Percentiles rank a stretch among this genome's conserved stretches.
phyloP scores from a whole-genome alignment of 1,284 basidiomycete genomes.

The Pisolithus thermaeus region DNA sequence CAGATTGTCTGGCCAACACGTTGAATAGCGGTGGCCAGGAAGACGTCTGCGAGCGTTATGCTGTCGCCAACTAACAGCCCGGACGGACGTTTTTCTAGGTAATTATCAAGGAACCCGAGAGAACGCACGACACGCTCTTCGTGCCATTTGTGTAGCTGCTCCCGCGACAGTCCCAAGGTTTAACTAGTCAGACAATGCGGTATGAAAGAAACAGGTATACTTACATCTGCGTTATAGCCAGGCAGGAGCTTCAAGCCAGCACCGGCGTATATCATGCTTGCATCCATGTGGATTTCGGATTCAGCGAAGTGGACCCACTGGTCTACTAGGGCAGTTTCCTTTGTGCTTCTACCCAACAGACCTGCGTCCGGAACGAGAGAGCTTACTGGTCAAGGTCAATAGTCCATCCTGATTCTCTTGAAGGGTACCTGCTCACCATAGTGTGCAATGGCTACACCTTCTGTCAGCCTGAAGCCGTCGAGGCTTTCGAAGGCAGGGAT shows the following conservation, averaged over 20 bases:
- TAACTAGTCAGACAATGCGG: too few relatives aligned
- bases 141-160: slow-evolving; percentile 24
- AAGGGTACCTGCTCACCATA: too few relatives aligned
- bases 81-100: slow-evolving; percentile 26
- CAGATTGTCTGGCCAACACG: slow-evolving; percentile 26
- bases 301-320: slow-evolving; percentile 2
- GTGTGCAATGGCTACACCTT: too few relatives aligned
- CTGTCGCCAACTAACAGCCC: slow-evolving; percentile 48
- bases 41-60: slow-evolving; percentile 57
- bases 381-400: too few relatives aligned
- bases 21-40: slow-evolving; percentile 36
- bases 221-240: neutral
- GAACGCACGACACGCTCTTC: slow-evolving; percentile 19
- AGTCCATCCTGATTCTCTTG: too few relatives aligned
- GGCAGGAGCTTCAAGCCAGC: neutral
- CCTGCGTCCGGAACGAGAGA: neutral
- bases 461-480: too few relatives aligned
- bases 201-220: neutral
- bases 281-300: neutral
- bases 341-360: neutral
- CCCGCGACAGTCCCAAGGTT: neutral
- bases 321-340: neutral
- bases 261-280: neutral
- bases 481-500: too few relatives aligned
- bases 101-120: slow-evolving; percentile 39